Percentiles rank a stretch among this genome's conserved stretches.
These are phyloP conservation scores for Pulveroboletus sp. DNA, from an alignment of 768 basidiomycete genomes.

Conservation along the genomic window DNA sequence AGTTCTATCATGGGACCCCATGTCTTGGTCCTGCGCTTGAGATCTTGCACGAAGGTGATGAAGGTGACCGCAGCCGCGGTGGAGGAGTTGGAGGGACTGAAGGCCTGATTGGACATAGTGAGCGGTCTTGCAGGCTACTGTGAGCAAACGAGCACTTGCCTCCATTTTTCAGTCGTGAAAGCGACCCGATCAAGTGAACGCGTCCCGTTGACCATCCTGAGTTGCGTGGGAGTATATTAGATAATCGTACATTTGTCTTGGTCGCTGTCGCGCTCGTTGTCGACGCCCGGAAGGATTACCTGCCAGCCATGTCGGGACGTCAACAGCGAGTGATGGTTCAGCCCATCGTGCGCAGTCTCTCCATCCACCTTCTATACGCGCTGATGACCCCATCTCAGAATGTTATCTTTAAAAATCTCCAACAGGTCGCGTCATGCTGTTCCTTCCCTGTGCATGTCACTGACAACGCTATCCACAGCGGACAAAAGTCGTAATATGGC, in stretches of 20 bases:
- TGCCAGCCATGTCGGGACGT: slow-evolving; percentile 75
- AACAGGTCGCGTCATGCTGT: slow-evolving; percentile 50
- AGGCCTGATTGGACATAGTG: slow-evolving; percentile 38
- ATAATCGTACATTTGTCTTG: slow-evolving; percentile 11
- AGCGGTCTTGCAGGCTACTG: not conserved
- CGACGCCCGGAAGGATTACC: slow-evolving; percentile 7
- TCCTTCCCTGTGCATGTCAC: slow-evolving; percentile 5
- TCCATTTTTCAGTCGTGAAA: slow-evolving; percentile 27
- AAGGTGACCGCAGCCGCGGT: slow-evolving; percentile 98
- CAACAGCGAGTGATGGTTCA: slow-evolving; percentile 99
- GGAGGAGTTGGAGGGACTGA: slow-evolving; percentile 79
- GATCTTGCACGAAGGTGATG: slow-evolving; percentile 98
- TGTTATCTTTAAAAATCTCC: slow-evolving; percentile 97
- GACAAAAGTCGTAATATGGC: slow-evolving; percentile 85
- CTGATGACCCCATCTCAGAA: slow-evolving; percentile 48
- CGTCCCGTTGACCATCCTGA: slow-evolving; percentile 12
- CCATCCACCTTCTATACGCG: not conserved
- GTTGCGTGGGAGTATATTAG: slow-evolving; percentile 20
- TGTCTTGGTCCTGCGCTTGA: slow-evolving; percentile 93
- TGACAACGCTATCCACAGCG: slow-evolving; percentile 43
- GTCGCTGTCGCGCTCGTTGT: slow-evolving; percentile 7
- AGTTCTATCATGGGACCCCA: slow-evolving; percentile 97
- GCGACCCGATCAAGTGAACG: slow-evolving; percentile 7
- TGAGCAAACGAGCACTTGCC: slow-evolving; percentile 10
- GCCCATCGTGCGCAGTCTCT: slow-evolving; percentile 79